These are phyloP conservation scores for Kwoniella dejecticola DNA, from an alignment of 768 basidiomycete genomes.

Conservation along the genomic window DNA sequence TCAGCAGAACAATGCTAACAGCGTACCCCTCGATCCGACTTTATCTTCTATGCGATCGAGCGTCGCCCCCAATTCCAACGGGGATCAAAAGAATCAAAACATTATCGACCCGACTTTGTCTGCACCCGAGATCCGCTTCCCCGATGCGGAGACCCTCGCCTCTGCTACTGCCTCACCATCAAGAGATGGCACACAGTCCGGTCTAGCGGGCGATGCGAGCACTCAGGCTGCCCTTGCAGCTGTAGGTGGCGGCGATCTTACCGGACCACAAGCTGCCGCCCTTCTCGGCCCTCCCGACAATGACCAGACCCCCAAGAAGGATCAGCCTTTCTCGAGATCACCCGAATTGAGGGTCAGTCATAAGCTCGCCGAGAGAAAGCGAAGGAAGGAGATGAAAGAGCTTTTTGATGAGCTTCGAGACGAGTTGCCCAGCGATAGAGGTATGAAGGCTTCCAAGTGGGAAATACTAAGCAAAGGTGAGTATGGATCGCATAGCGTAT, in stretches of 20 bases:
- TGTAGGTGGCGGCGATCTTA: background rate
- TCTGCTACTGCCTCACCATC: slow-evolving; percentile 27
- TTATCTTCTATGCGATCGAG: slow-evolving; percentile 36
- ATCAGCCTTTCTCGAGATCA: slow-evolving; percentile 85
- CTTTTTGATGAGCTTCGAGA: slow-evolving; percentile 95
- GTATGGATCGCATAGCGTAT: no score
- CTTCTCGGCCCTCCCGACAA: background rate
- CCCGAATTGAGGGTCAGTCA: slow-evolving; percentile 94
- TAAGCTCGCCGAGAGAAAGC: slow-evolving; percentile 94
- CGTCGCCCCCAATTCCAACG: slow-evolving; percentile 9
- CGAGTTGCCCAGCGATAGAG: slow-evolving; percentile 84
- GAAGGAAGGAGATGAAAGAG: slow-evolving; percentile 99
- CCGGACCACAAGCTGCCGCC: slow-evolving; percentile 2
- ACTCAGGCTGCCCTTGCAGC: slow-evolving; percentile 8
- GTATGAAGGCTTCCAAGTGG: slow-evolving; percentile 98
- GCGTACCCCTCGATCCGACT: slow-evolving; percentile 26
- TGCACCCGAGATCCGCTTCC: slow-evolving; percentile 24
- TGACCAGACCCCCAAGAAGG: slow-evolving; percentile 24
- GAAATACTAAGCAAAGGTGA: slow-evolving; percentile 95
- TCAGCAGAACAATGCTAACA: slow-evolving; percentile 7
- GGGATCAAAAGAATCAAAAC: slow-evolving; percentile 1
- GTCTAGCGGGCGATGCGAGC: background rate
- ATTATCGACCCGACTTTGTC: background rate
- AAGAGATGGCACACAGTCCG: slow-evolving; percentile 7
- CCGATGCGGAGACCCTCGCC: slow-evolving; percentile 29